A percentile compares a stretch with the other conserved stretches of the same genome.
phyloP scores from a whole-genome alignment of 73 alveolate genomes.

The Blepharisma japonicum region DNA sequence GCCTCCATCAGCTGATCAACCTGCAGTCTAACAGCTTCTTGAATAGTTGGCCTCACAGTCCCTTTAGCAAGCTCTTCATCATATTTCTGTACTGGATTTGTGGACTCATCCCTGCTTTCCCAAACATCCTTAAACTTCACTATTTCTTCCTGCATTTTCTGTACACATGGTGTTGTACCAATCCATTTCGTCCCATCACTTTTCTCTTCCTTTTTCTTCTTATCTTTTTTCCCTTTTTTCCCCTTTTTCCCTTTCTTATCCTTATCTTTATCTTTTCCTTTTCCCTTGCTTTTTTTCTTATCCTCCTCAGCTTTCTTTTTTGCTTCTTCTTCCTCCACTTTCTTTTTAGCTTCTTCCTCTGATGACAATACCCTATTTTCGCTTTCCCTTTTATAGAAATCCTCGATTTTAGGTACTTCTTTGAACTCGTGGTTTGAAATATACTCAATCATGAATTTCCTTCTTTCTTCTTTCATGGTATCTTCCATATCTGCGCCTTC shows the following conservation, averaged over 20 bases:
- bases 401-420: conserved; percentile 50
- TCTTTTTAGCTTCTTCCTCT: conserved; percentile 70
- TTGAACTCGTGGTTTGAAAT: conserved; percentile 56
- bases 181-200: conserved; percentile 41
- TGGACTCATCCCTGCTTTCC: conserved; percentile 73
- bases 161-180: conserved; percentile 49
- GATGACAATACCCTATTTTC: conserved; percentile 58
- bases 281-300: conserved; percentile 67
- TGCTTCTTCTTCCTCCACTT: conserved; percentile 70
- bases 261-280: conserved; percentile 65
- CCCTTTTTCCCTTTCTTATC: conserved; percentile 57
- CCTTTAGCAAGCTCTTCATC: conserved; percentile 72
- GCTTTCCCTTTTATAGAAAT: conserved; percentile 48
- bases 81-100: conserved; percentile 56
- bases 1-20: conserved; percentile 77
- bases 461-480: conserved; percentile 71
- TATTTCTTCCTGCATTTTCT: conserved; percentile 49
- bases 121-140: conserved; percentile 65
- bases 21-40: conserved; percentile 59
- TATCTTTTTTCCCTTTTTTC: conserved; percentile 39
- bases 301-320: conserved; percentile 75
- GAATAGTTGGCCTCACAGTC: conserved; percentile 63
- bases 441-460: conserved; percentile 74
- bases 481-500: conserved; percentile 89
- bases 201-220: conserved; percentile 31